Evolutionary conservation across 2,329 filamentous ascomycete genomes (phyloP), one percentile per base, ranked within the genome.

Genomic region (Paecilomyces dactylethromorphus): DNA sequence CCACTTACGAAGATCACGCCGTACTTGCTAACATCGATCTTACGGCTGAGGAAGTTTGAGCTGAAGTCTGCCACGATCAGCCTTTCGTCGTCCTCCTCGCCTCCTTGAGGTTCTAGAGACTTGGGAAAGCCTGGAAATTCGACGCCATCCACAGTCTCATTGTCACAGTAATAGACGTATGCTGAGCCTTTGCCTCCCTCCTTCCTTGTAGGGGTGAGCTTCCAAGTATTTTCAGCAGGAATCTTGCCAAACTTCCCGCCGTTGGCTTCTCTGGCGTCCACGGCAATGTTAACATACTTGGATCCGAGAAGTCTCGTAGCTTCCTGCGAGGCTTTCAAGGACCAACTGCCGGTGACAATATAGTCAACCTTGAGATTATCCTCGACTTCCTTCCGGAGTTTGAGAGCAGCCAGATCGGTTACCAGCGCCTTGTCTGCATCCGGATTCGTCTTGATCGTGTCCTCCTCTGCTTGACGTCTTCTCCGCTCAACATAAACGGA

Each of bases 31-130:
- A 95, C 83, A 33, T 92, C 87, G 24, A 97, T 83, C 62, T 82
- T 83, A 51, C 91, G 82, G 53, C 90, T 91, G 56, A 97, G 85
- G 71, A 97, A 96, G 75, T 97, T 97, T 60, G 91, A 96, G 53
- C 85, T 89, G 90, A 97, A 96, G 74, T 97, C 93, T 21, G 90
- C 91, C 4, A 96, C 88, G 5, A 97, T 88, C 60, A 96, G 84
- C 0, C 87, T 86, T 32, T 86, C 84, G 55, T 87, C 82, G 8
- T 86, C 86, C 55, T 86, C 83, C 1, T 80, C 74, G 6, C 75
- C 74, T 2, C 75, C 75, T 11, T 83, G 84, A 15, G 71, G 64
- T 54, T 84, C 82, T 24, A 95, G 80, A 7, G 75, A 73, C 63
- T 87, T 77, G 24, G 93, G 93, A 69, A 89, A 87, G 3, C 68